These are phyloP conservation scores for Lactarius psammicola DNA, from an alignment of 768 basidiomycete species.

Conservation along the genomic window DNA sequence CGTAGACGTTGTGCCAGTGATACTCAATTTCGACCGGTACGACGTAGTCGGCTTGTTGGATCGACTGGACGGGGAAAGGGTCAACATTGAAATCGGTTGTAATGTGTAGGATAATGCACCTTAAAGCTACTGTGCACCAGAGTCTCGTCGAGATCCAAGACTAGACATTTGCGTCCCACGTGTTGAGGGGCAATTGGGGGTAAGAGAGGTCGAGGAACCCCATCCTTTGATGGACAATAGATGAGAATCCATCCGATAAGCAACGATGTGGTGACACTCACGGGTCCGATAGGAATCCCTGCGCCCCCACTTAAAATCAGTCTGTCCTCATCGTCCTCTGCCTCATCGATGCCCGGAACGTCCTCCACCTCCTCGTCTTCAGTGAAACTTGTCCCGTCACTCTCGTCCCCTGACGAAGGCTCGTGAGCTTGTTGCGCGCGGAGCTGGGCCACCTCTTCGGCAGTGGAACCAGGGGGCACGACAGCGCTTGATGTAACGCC, in stretches of 20 bases:
- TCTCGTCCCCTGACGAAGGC: constrained; percentile 47
- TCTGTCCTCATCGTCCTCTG: constrained; percentile 88
- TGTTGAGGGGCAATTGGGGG: constrained; percentile 81
- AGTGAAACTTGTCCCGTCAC: constrained; percentile 64
- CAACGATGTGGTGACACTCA: constrained; percentile 43
- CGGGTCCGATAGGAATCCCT: constrained; percentile 91
- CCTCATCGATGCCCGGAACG: constrained; percentile 48
- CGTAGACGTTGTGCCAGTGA: constrained; percentile 98
- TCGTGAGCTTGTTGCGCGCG: constrained; percentile 39
- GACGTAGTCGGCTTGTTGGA: constrained; percentile 93
- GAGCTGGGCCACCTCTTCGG: constrained; percentile 36
- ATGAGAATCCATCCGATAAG: constrained; percentile 5
- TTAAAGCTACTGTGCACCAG: constrained; percentile 98
- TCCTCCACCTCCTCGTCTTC: constrained; percentile 68
- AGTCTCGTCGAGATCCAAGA: constrained; percentile 96
- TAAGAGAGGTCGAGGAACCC: constrained; percentile 80
- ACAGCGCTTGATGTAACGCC: constrained; percentile 91
- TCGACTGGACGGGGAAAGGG: constrained; percentile 56
- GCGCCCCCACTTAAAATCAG: constrained; percentile 89
- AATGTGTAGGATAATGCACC: constrained; percentile 44
- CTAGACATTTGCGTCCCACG: constrained; percentile 89
- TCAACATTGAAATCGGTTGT: constrained; percentile 16
- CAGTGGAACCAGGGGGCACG: constrained; percentile 84
- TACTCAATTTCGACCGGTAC: constrained; percentile 99
- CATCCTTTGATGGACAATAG: constrained; percentile 56